These are phyloP conservation scores for Blastomyces gilchristii DNA, from an alignment of 2,329 filamentous ascomycete species.

Conservation along the genomic window DNA sequence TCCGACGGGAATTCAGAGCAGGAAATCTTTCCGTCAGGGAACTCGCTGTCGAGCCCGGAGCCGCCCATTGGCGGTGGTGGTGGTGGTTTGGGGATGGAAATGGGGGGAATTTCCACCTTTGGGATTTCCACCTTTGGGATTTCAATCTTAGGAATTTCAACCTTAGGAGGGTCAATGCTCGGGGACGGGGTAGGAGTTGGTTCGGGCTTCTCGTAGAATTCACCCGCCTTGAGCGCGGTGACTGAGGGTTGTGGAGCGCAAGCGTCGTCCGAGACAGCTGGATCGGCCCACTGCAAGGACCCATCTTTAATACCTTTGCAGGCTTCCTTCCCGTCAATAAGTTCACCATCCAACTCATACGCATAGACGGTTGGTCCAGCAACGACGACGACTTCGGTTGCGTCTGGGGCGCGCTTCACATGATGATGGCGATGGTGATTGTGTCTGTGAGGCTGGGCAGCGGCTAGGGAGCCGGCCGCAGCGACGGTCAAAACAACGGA, in stretches of 20 bases:
- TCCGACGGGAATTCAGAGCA: constrained; percentile 66
- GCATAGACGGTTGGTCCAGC: constrained; percentile 54
- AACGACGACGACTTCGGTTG: constrained; percentile 44
- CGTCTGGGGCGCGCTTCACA: constrained; percentile 32
- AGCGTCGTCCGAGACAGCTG: constrained; percentile 49
- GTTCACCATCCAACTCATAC: constrained; percentile 59
- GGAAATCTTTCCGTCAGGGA: constrained; percentile 62
- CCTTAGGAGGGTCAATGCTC: constrained; percentile 10
- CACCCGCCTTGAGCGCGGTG: constrained; percentile 7
- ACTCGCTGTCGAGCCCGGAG: constrained; percentile 53
- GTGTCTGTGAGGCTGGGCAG: constrained; percentile 32
- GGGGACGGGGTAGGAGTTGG: constrained; percentile 17
- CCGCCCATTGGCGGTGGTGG: constrained; percentile 21
- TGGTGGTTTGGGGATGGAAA: constrained; percentile 17
- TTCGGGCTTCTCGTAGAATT: constrained; percentile 16
- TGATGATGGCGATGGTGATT: constrained; percentile 30
- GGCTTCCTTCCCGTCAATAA: constrained; percentile 54
- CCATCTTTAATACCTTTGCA: constrained; percentile 61
- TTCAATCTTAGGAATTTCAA: constrained; percentile 10
- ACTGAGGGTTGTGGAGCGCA: constrained; percentile 26
- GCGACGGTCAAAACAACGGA: constrained; percentile 32
- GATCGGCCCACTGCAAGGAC: constrained; percentile 52
- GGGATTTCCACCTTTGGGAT: constrained; percentile 11
- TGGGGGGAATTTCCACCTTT: constrained; percentile 15
- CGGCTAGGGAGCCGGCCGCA: constrained; percentile 34